A percentile compares a stretch with the other conserved stretches of the same genome.
These are phyloP conservation scores for Ceratobasidium sp. DNA, from an alignment of 1,284 basidiomycete genomes.

Conservation along the genomic window DNA sequence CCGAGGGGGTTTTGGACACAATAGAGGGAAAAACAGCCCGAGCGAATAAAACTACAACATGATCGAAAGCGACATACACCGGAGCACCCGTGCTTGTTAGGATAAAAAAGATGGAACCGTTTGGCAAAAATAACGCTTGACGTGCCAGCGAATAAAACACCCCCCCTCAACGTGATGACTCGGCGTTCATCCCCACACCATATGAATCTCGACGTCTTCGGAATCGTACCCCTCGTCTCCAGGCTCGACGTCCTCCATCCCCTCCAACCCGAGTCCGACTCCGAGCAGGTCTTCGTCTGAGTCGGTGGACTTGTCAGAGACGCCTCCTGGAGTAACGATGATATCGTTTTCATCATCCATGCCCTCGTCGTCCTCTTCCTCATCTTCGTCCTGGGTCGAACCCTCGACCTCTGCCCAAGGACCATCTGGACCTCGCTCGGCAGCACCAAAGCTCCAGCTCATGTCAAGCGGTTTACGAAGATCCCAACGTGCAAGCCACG, in stretches of 20 bases:
- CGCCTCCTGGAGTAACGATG: not conserved
- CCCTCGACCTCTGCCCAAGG: slow-evolving; percentile 6
- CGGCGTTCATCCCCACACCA: slow-evolving; percentile 24
- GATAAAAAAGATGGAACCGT: not conserved
- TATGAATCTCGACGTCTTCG: slow-evolving; percentile 36
- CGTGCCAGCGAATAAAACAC: not conserved
- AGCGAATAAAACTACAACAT: not conserved
- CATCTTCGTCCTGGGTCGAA: slow-evolving; percentile 3
- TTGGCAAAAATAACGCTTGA: not conserved
- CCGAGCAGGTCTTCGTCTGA: not conserved
- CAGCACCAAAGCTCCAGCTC: slow-evolving; percentile 18
- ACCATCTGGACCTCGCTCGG: slow-evolving; percentile 2
- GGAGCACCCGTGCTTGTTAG: too few relatives aligned
- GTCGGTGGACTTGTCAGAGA: not conserved
- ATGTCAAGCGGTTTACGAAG: slow-evolving; percentile 1
- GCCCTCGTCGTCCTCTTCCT: not conserved
- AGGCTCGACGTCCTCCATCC: slow-evolving; percentile 17
- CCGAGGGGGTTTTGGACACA: slow-evolving; percentile 1
- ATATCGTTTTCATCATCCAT: not conserved
- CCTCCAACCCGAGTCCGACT: slow-evolving; percentile 21
- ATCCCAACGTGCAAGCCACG: slow-evolving; percentile 29
- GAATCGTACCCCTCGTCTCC: slow-evolving; percentile 34
- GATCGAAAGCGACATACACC: not conserved
- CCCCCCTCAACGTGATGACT: too few relatives aligned
- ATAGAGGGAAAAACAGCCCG: not conserved